These are phyloP conservation scores for Carallia brachiata DNA, from an alignment of 345 rosid genomes.

Conservation along the genomic window DNA sequence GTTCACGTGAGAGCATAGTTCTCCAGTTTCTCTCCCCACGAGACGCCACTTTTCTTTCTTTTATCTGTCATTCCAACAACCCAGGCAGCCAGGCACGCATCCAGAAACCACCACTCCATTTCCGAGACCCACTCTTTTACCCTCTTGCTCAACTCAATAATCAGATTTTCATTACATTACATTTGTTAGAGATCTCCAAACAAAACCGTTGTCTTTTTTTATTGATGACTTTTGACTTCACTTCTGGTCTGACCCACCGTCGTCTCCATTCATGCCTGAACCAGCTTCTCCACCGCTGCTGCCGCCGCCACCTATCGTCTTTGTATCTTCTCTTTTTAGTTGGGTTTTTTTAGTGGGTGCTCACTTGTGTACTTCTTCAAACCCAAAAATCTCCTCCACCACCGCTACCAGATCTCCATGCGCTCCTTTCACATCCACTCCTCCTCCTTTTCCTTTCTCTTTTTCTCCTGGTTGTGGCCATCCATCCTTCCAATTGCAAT, in stretches of 20 bases:
- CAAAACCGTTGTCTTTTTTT: too few species aligned
- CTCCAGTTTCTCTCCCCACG: neutral
- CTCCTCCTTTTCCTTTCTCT: conserved; percentile 65
- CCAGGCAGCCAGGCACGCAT: conserved; percentile 3
- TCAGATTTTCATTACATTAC: too few species aligned
- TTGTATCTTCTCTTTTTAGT: neutral
- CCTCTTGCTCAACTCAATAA: too few species aligned
- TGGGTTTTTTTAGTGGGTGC: neutral
- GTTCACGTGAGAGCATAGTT: conserved; percentile 35
- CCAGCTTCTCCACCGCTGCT: conserved; percentile 14
- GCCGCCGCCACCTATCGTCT: conserved; percentile 7
- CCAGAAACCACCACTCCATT: too few species aligned
- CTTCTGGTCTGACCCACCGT: neutral
- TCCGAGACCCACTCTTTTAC: too few species aligned
- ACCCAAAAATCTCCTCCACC: neutral
- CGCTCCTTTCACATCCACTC: conserved; percentile 65
- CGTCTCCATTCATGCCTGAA: too few species aligned
- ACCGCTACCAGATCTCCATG: conserved; percentile 34
- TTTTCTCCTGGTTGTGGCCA: conserved; percentile 71
- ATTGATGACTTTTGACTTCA: too few species aligned
- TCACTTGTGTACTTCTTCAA: conserved; percentile 27
- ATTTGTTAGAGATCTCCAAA: too few species aligned
- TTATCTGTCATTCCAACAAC: neutral
- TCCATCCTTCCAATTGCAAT: conserved; percentile 68
- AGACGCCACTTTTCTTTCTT: neutral